These are phyloP conservation scores for Zygoascus tannicola DNA, from an alignment of 805 yeast genomes.

Conservation along the genomic window DNA sequence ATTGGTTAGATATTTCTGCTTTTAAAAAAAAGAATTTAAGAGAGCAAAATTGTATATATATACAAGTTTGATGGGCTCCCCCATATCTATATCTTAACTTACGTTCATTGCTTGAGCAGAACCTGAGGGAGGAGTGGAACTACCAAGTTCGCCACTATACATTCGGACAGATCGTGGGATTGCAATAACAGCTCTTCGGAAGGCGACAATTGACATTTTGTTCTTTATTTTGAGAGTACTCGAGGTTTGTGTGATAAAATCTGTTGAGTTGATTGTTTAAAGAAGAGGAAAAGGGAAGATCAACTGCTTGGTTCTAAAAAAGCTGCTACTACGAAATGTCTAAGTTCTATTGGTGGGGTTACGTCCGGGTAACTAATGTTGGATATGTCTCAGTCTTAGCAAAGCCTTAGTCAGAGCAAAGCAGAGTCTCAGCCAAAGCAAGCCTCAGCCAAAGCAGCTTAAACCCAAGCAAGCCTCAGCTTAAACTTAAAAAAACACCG, in stretches of 20 bases:
- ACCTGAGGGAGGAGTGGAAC: slow-evolving; percentile 51
- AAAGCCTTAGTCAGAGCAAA: too few species aligned
- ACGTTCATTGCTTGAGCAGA: slow-evolving; percentile 53
- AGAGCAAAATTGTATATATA: background rate
- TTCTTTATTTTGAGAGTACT: too few species aligned
- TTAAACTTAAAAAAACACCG: too few species aligned
- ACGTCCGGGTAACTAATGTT: background rate
- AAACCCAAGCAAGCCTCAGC: too few species aligned
- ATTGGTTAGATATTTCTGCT: slow-evolving; percentile 17
- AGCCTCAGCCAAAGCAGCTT: too few species aligned
- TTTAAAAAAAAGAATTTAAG: background rate
- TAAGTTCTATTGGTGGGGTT: slow-evolving; percentile 4
- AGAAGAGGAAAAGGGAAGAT: background rate
- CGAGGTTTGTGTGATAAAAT: too few species aligned
- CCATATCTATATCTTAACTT: slow-evolving; percentile 19
- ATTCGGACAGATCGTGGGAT: slow-evolving; percentile 22
- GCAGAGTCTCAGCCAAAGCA: too few species aligned
- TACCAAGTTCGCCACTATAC: slow-evolving; percentile 42
- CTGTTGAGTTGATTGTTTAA: background rate
- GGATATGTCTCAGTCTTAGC: too few species aligned
- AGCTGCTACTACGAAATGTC: background rate
- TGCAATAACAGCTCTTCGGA: background rate
- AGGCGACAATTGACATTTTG: slow-evolving; percentile 7
- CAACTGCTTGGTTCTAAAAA: background rate
- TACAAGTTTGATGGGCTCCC: background rate